These are phyloP conservation scores for Massarina eburnea DNA, from an alignment of 2,329 filamentous ascomycete genomes.

Conservation along the genomic window DNA sequence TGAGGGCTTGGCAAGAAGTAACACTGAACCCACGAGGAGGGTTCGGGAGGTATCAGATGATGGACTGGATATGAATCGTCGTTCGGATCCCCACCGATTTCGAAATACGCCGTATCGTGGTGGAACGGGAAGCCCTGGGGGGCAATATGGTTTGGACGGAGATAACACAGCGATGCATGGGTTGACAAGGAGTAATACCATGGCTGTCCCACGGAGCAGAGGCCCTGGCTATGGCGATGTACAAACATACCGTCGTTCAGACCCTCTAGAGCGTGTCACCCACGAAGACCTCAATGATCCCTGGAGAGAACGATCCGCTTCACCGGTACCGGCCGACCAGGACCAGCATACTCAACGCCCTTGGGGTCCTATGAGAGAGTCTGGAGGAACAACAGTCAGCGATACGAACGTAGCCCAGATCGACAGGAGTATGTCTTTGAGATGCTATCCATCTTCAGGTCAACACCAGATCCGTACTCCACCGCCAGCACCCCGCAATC, in stretches of 20 bases:
- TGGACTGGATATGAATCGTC: background rate
- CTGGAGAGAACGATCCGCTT: background rate
- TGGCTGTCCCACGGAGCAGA: background rate
- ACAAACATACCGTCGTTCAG: background rate
- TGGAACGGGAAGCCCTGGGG: too few species aligned
- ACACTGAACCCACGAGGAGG: background rate
- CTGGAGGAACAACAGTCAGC: constrained; percentile 5
- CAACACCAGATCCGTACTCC: background rate
- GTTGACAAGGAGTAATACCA: background rate
- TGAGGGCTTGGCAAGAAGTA: background rate
- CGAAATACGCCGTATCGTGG: background rate
- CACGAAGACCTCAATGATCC: background rate
- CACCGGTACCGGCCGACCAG: background rate
- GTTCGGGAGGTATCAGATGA: background rate
- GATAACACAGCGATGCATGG: background rate
- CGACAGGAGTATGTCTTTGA: background rate
- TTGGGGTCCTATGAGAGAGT: background rate
- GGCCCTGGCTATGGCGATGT: background rate
- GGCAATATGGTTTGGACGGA: too few species aligned
- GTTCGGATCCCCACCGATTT: background rate
- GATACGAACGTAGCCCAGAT: background rate
- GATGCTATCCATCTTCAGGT: background rate
- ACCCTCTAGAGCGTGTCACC: background rate
- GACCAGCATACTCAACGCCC: constrained; percentile 1
- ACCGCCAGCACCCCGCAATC: background rate